Base-by-base conservation (phyloP, 176 grass and related monocot species). In the Coix lacrymajobi region DNA sequence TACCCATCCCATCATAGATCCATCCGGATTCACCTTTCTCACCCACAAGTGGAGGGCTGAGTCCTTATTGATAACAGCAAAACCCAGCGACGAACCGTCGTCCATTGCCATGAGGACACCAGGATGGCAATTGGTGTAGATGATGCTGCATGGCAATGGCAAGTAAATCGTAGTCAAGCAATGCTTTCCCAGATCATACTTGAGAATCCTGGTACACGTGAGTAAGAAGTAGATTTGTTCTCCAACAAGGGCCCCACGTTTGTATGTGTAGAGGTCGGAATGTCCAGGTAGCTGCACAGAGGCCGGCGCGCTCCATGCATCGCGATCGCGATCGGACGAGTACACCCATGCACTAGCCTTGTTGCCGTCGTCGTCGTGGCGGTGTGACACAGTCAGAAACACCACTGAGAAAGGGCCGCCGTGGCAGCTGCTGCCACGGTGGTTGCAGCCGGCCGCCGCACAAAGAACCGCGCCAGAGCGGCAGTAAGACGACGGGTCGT, bases 231-330 rank as follows among this genome's bases (percentile, higher is more conserved):
- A 44, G 20, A 71, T 2, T 14, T 44, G 24, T 11, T 71, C n/a
- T 25, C 68, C 68, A 28, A 71, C 68, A 28, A 45, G 6, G 39
- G 12, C 68, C 12, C 13, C 68, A 0, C 24, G 68, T 2, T 29
- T 71, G 1, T 0, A 7, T 33, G 33, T 4, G 6, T 8, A 24
- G 12, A 71, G 0, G 1, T 0, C 1, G 13, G 48, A 1, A 2
- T 0, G 0, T 14, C 2, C 1, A 28, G 48, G 14, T 0, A 30
- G 2, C n/a, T 45, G 2, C 7, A 41, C 1, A 2, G 40, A 7
- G 1, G 68, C 39, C 5, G 38, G 24, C 0, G n/a, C 1, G 24
- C 40, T 71, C 69, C 69, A 45, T 22, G 19, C 20, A n/a, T 39
- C 38, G 4, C 36, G 3, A 10, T 2, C 37, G 8, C 33, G 33